Conservation (phyloP, 2,329 filamentous ascomycete genomes). For the Trichoderma oligosporum region DNA sequence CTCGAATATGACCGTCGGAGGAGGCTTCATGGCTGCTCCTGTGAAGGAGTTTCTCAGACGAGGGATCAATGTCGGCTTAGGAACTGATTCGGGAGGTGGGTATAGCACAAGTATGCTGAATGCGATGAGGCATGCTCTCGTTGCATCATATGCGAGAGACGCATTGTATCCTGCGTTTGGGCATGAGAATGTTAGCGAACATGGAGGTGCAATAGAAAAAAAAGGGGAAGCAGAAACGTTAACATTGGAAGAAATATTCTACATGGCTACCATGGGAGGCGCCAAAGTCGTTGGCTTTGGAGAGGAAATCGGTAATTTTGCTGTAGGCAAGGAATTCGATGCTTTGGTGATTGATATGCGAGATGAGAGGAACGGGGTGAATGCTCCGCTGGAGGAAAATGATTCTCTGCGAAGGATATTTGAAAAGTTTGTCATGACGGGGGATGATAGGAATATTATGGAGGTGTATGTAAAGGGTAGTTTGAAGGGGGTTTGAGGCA, state of each 20-base stretch:
- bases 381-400: constrained; percentile 53
- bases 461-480: constrained; percentile 52
- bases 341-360: constrained; percentile 48
- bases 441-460: constrained; percentile 59
- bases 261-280: constrained; percentile 58
- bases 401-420: constrained; percentile 48
- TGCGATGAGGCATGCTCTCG: constrained; percentile 55
- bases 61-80: constrained; percentile 62
- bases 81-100: constrained; percentile 62
- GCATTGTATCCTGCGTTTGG: constrained; percentile 30
- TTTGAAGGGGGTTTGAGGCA: no score
- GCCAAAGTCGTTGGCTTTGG: constrained; percentile 55
- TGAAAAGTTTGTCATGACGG: constrained; percentile 64
- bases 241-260: constrained; percentile 53
- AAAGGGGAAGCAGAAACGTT: background rate
- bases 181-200: background rate
- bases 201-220: no score
- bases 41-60: constrained; percentile 54
- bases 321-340: constrained; percentile 59
- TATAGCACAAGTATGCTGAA: constrained; percentile 58
- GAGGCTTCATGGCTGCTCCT: constrained; percentile 59
- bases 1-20: constrained; percentile 59
- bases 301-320: constrained; percentile 53
- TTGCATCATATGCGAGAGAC: constrained; percentile 49
- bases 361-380: constrained; percentile 37